phyloP scores from a whole-genome alignment of 257 asterid species.

The Lantana camara region DNA sequence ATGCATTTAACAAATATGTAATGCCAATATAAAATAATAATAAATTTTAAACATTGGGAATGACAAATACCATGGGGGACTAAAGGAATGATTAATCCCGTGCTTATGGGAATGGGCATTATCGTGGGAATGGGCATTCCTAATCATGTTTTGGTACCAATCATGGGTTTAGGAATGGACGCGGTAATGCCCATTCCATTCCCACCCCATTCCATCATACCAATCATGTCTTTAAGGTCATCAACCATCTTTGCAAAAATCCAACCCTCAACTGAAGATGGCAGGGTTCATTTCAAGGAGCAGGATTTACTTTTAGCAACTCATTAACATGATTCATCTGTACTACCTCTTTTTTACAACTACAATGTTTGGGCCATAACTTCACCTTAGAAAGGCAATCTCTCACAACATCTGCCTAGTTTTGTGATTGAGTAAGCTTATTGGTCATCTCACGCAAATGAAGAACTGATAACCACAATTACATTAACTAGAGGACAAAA shows the following conservation, averaged over 20 bases:
- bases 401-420: conserved; percentile 69
- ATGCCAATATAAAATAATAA: no score
- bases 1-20: no score
- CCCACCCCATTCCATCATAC: conserved; percentile 35
- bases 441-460: conserved; percentile 74
- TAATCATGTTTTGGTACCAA: no score
- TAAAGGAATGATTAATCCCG: no score
- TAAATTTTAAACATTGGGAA: no score
- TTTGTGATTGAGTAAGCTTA: conserved; percentile 65
- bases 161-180: no score
- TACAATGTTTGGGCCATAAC: conserved; percentile 49
- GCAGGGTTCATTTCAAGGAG: conserved; percentile 66
- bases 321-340: conserved; percentile 55
- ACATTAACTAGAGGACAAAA: conserved; percentile 19
- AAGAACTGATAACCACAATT: conserved; percentile 32
- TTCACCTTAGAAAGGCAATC: conserved; percentile 64
- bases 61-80: no score
- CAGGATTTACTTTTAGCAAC: conserved; percentile 53
- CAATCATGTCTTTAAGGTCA: conserved; percentile 9
- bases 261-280: conserved; percentile 66
- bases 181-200: no score
- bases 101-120: no score
- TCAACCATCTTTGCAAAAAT: conserved; percentile 23
- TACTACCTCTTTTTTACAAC: conserved; percentile 44
- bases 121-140: no score